Evolutionary conservation across 805 yeast genomes (phyloP).

Genomic region (Alloascoidea hylecoeti): DNA sequence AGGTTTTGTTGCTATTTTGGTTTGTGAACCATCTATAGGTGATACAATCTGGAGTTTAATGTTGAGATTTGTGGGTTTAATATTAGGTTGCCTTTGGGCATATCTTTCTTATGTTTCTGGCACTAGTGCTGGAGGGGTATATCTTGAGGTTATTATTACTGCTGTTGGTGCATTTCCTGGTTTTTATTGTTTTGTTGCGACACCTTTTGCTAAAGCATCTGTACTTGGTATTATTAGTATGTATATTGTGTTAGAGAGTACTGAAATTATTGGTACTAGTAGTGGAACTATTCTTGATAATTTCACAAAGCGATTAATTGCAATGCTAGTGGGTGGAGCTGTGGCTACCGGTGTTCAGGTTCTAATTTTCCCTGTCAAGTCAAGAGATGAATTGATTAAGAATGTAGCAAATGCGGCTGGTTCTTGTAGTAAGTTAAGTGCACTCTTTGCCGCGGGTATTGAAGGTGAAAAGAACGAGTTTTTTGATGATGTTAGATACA

Average conservation of each 20-base stretch:
- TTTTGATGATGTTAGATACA: slow-evolving; percentile 17
- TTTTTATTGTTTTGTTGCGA: slow-evolving; percentile 26
- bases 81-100: slow-evolving; percentile 35
- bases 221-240: slow-evolving; percentile 32
- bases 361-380: slow-evolving; percentile 29
- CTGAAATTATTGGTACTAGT: slow-evolving; percentile 11
- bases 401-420: slow-evolving; percentile 27
- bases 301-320: slow-evolving; percentile 34
- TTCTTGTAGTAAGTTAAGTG: slow-evolving; percentile 22
- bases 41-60: slow-evolving; percentile 32
- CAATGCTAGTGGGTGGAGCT: slow-evolving; percentile 35
- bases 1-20: slow-evolving; percentile 35
- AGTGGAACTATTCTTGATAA: slow-evolving; percentile 26
- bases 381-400: slow-evolving; percentile 27
- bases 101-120: slow-evolving; percentile 31
- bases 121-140: slow-evolving; percentile 7
- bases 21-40: slow-evolving; percentile 35
- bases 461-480: slow-evolving; percentile 19
- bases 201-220: slow-evolving; percentile 37
- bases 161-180: slow-evolving; percentile 30
- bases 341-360: slow-evolving; percentile 31
- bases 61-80: slow-evolving; percentile 30
- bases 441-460: slow-evolving; percentile 24
- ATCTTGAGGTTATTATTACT: slow-evolving; percentile 24
- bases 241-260: slow-evolving; percentile 26